Evolutionary conservation across 495 filamentous ascomycete genomes (phyloP).

Genomic region (Penicillium riverlandense): DNA sequence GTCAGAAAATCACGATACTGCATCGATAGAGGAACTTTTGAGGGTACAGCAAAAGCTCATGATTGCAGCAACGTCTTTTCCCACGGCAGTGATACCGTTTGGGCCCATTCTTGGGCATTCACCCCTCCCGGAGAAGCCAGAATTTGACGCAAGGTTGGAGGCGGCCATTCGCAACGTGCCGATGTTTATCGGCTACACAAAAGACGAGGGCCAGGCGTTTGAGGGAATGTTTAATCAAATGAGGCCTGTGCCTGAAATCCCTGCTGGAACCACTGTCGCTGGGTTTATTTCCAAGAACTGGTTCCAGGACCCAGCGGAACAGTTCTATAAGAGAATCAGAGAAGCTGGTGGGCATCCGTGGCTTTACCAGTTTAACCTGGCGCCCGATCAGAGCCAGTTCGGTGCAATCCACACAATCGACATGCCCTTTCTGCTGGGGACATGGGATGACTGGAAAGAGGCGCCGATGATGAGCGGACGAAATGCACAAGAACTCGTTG

Average conservation of each 20-base stretch:
- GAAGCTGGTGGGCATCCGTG: constrained; percentile 1
- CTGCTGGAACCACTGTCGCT: not conserved
- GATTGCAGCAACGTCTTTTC: not conserved
- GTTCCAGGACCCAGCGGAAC: constrained; percentile 6
- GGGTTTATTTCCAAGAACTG: constrained; percentile 9
- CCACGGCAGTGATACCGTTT: constrained; percentile 6
- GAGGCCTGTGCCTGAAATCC: no score
- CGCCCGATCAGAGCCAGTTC: not conserved
- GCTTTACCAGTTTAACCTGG: not conserved
- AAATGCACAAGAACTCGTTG: not conserved
- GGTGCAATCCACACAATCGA: constrained; percentile 6
- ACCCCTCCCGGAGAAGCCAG: not conserved
- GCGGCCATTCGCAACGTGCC: not conserved
- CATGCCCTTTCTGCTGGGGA: constrained; percentile 4
- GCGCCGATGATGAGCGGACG: constrained; percentile 4
- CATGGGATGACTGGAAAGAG: not conserved
- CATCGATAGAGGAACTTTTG: constrained; percentile 2
- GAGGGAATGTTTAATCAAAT: constrained; percentile 4
- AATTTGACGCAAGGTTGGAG: constrained; percentile 3
- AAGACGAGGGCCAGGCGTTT: constrained; percentile 5
- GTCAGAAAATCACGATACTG: constrained; percentile 1
- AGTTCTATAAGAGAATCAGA: not conserved
- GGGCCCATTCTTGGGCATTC: constrained; percentile 2
- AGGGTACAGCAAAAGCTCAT: constrained; percentile 3
- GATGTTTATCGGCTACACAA: constrained; percentile 7